A percentile compares a stretch with the other conserved stretches of the same genome.
phyloP scores from a whole-genome alignment of 2,329 filamentous ascomycete genomes.

The Diaporthe citri region DNA sequence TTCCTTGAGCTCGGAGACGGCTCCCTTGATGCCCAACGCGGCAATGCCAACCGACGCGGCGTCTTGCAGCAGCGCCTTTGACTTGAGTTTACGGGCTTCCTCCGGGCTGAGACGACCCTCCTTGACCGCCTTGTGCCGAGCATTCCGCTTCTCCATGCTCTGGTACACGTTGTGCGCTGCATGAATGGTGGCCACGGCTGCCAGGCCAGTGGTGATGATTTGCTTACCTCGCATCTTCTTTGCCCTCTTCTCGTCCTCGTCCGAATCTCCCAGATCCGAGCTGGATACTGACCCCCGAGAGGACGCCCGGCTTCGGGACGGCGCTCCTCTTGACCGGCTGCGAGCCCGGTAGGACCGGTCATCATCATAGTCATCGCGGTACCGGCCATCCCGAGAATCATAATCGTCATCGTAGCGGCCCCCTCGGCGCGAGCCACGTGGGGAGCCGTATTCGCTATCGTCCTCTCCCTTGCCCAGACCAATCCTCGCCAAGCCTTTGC shows the following conservation, averaged over 20 bases:
- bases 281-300: slow-evolving; percentile 62
- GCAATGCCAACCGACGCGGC: slow-evolving; percentile 71
- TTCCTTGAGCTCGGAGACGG: slow-evolving; percentile 68
- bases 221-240: slow-evolving; percentile 74
- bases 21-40: slow-evolving; percentile 69
- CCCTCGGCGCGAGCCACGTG: slow-evolving; percentile 44
- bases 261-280: slow-evolving; percentile 69
- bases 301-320: slow-evolving; percentile 50
- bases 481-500: slow-evolving; percentile 72
- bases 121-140: slow-evolving; percentile 65
- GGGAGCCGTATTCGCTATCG: slow-evolving; percentile 43
- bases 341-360: slow-evolving; percentile 57
- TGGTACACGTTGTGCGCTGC: slow-evolving; percentile 70
- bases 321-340: slow-evolving; percentile 54
- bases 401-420: slow-evolving; percentile 56
- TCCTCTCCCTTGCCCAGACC: slow-evolving; percentile 66
- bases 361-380: slow-evolving; percentile 60
- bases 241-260: slow-evolving; percentile 66
- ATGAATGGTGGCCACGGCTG: slow-evolving; percentile 71
- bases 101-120: slow-evolving; percentile 64
- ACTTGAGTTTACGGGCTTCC: slow-evolving; percentile 69
- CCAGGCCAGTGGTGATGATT: slow-evolving; percentile 67
- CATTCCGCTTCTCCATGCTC: slow-evolving; percentile 69
- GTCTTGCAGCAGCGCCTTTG: slow-evolving; percentile 68
- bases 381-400: slow-evolving; percentile 55